A percentile compares a stretch with the other conserved stretches of the same genome.
Conservation (phyloP, 768 basidiomycete species). For the Boletus vermiculosoides region DNA sequence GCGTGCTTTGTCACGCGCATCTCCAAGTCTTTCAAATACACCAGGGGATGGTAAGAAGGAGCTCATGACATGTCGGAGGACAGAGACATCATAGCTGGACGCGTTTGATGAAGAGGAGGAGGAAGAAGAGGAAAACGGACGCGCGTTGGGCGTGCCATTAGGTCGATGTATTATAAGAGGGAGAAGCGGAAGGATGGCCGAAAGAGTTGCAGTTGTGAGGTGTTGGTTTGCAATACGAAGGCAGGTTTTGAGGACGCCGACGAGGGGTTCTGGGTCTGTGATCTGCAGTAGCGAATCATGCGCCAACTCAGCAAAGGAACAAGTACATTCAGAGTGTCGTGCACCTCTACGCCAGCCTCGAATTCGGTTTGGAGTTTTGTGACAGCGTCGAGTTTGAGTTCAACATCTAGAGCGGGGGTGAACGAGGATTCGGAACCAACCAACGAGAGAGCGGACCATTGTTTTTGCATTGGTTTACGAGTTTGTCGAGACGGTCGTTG, state of each 20-base stretch:
- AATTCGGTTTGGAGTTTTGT: slow-evolving; percentile 75
- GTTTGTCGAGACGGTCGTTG: slow-evolving; percentile 54
- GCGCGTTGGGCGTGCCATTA: slow-evolving; percentile 28
- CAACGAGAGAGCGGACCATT: slow-evolving; percentile 45
- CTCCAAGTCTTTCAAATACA: slow-evolving; percentile 80
- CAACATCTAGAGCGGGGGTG: slow-evolving; percentile 54
- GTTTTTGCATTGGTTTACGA: slow-evolving; percentile 63
- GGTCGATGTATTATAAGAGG: slow-evolving; percentile 55
- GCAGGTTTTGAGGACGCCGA: slow-evolving; percentile 67
- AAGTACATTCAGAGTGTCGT: slow-evolving; percentile 16
- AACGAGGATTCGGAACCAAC: slow-evolving; percentile 6
- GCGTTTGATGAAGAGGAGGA: slow-evolving; percentile 46
- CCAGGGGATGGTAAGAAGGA: slow-evolving; percentile 76
- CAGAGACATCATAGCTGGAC: slow-evolving; percentile 48
- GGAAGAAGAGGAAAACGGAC: slow-evolving; percentile 51
- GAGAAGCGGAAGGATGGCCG: slow-evolving; percentile 63
- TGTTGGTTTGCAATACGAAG: slow-evolving; percentile 82
- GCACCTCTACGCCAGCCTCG: slow-evolving; percentile 68
- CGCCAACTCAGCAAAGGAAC: slow-evolving; percentile 12
- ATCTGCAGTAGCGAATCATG: slow-evolving; percentile 46
- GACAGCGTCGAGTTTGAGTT: slow-evolving; percentile 77
- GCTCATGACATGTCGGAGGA: slow-evolving; percentile 64
- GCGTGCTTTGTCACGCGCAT: slow-evolving; percentile 66
- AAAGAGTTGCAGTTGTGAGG: slow-evolving; percentile 72
- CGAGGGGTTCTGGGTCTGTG: slow-evolving; percentile 66